Conservation (phyloP, 305 asterid genomes). For the Ajuga reptans region DNA sequence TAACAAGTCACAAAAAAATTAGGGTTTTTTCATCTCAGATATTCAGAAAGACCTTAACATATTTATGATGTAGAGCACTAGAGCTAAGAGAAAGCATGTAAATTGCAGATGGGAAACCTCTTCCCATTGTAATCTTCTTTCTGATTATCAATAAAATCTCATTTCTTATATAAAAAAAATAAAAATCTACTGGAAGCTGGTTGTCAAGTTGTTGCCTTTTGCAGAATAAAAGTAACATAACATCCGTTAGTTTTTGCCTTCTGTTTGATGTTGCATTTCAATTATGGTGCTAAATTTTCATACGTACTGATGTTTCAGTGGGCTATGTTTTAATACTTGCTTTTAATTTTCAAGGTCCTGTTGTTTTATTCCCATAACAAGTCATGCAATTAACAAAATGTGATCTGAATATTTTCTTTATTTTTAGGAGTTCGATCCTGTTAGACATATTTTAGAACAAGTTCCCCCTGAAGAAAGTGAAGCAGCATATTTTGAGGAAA, state of each 20-base stretch:
- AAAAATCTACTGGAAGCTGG: slow-evolving; percentile 5
- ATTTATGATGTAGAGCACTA: too few species aligned
- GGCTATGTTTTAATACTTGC: not conserved
- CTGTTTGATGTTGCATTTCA: slow-evolving; percentile 20
- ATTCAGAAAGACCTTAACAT: too few species aligned
- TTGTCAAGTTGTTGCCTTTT: slow-evolving; percentile 11
- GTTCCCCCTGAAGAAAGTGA: slow-evolving; percentile 71
- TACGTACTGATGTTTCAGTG: slow-evolving; percentile 7
- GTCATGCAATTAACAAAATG: slow-evolving; percentile 26
- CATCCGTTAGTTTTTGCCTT: not conserved
- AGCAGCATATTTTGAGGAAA: slow-evolving; percentile 67
- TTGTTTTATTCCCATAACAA: slow-evolving; percentile 6
- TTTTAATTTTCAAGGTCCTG: not conserved
- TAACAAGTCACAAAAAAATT: too few species aligned
- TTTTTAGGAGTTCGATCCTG: slow-evolving; percentile 79
- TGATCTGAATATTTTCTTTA: slow-evolving; percentile 23
- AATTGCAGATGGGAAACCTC: too few species aligned
- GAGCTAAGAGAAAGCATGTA: too few species aligned
- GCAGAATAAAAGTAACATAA: not conserved
- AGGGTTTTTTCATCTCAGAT: too few species aligned
- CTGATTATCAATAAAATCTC: too few species aligned
- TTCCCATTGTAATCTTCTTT: too few species aligned
- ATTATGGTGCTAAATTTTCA: slow-evolving; percentile 11
- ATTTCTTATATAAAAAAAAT: too few species aligned
- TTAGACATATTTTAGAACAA: slow-evolving; percentile 62